Percentiles rank a stretch among this genome's conserved stretches.
These are phyloP conservation scores for Eucalyptus victrix DNA, from an alignment of 345 rosid genomes.

Conservation along the genomic window DNA sequence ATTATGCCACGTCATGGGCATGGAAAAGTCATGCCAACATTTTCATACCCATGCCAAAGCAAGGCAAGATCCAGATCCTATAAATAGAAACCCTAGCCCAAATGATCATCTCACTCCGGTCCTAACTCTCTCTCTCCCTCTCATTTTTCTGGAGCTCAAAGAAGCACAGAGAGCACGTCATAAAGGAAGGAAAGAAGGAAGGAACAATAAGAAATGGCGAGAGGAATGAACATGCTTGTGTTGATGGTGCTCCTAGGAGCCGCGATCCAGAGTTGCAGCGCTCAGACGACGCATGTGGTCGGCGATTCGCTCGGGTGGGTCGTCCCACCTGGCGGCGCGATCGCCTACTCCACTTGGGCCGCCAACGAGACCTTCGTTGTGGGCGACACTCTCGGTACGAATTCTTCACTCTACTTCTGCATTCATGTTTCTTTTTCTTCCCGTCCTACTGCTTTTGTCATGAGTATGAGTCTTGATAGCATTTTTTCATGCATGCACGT, in stretches of 20 bases:
- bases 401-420: neutral
- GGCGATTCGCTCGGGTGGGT: conserved; percentile 28
- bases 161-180: neutral
- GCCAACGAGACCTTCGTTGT: conserved; percentile 22
- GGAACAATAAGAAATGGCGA: neutral
- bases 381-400: conserved; percentile 43
- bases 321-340: conserved; percentile 5
- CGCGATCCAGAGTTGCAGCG: conserved; percentile 7
- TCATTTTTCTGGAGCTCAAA: neutral
- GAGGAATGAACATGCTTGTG: neutral
- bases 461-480: neutral
- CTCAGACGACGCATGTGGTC: conserved; percentile 17
- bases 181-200: neutral
- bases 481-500: neutral
- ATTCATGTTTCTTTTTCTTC: neutral
- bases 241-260: conserved; percentile 1
- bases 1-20: neutral
- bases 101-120: neutral
- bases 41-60: neutral
- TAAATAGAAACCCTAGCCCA: neutral
- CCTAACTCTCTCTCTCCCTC: neutral
- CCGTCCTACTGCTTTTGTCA: neutral
- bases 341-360: conserved; percentile 31
- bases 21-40: neutral
- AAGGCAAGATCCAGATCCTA: neutral